Percentiles rank a stretch among this genome's conserved stretches.
Conservation (phyloP, 192 early-diverging fungal species). For the Umbelopsis sp. region DNA sequence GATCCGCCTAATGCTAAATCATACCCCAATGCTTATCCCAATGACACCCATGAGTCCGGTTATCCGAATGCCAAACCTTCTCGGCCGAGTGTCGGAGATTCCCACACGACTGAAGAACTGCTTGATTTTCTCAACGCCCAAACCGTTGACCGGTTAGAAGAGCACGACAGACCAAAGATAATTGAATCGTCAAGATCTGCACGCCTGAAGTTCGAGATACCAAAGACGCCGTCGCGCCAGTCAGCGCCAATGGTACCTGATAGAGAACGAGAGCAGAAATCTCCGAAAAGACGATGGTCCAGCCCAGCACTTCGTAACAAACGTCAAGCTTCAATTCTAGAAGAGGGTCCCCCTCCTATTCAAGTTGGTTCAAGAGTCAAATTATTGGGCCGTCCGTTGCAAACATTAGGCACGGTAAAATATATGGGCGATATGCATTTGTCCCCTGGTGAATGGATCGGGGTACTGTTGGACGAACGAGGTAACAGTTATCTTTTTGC, state of each 20-base stretch:
- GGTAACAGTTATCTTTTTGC: conserved; percentile 17
- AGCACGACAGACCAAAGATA: conserved; percentile 16
- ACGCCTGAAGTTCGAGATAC: conserved; percentile 2
- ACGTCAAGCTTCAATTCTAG: not conserved
- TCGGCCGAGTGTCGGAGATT: conserved; percentile 9
- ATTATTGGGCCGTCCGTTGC: conserved; percentile 30
- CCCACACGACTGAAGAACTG: not conserved
- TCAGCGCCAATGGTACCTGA: conserved; percentile 4
- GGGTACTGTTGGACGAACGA: conserved; percentile 34
- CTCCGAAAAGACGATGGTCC: conserved; percentile 18
- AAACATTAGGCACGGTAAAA: conserved; percentile 34
- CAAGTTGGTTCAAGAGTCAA: conserved; percentile 28
- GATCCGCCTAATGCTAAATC: not conserved
- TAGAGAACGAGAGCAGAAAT: not conserved
- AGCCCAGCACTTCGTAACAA: conserved; percentile 9
- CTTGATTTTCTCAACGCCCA: not conserved
- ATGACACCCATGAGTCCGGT: not conserved
- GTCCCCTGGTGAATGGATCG: conserved; percentile 34
- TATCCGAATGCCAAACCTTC: conserved; percentile 4
- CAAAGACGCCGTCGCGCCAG: conserved; percentile 18
- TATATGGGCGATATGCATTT: conserved; percentile 36
- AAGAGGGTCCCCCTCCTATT: not conserved
- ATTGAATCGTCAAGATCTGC: conserved; percentile 17
- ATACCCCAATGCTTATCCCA: conserved; percentile 1
- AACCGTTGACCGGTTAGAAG: conserved; percentile 16